These are phyloP conservation scores for Oldenlandia corymbosa DNA, from an alignment of 257 asterid species.

Conservation along the genomic window DNA sequence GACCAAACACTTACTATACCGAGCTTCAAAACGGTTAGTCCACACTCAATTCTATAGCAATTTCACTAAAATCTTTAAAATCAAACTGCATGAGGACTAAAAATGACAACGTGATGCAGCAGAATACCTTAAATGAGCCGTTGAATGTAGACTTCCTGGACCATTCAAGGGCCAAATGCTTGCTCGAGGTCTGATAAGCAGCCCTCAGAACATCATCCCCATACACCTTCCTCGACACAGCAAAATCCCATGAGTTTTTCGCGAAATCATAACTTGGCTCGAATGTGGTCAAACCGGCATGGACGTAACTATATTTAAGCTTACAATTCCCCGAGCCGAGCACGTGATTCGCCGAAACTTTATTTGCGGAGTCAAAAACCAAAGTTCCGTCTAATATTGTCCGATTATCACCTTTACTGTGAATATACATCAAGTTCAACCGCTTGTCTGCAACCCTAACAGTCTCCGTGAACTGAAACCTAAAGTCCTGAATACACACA, in stretches of 20 bases:
- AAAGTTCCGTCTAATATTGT: conserved; percentile 74
- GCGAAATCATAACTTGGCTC: conserved; percentile 80
- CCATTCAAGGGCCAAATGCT: conserved; percentile 90
- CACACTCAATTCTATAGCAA: not conserved
- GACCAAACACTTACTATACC: not conserved
- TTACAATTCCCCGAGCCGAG: conserved; percentile 65
- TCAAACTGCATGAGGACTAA: not conserved
- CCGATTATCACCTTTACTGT: conserved; percentile 52
- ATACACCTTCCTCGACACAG: conserved; percentile 53
- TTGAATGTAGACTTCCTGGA: conserved; percentile 54
- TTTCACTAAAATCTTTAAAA: not conserved
- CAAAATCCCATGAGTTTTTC: conserved; percentile 83
- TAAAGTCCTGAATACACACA: conserved; percentile 55
- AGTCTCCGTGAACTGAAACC: conserved; percentile 83
- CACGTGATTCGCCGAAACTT: conserved; percentile 80
- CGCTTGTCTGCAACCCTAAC: conserved; percentile 63
- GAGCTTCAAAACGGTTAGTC: not conserved
- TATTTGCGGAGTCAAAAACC: conserved; percentile 71
- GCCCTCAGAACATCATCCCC: conserved; percentile 70
- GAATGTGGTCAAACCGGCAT: conserved; percentile 62
- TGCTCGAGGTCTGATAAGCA: conserved; percentile 72
- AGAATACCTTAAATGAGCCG: conserved; percentile 83
- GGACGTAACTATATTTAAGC: conserved; percentile 73
- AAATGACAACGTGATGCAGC: not conserved
- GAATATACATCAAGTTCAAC: conserved; percentile 76